Evolutionary conservation across 2,329 filamentous ascomycete genomes (phyloP).

Genomic region (Coniochaeta pulveracea): DNA sequence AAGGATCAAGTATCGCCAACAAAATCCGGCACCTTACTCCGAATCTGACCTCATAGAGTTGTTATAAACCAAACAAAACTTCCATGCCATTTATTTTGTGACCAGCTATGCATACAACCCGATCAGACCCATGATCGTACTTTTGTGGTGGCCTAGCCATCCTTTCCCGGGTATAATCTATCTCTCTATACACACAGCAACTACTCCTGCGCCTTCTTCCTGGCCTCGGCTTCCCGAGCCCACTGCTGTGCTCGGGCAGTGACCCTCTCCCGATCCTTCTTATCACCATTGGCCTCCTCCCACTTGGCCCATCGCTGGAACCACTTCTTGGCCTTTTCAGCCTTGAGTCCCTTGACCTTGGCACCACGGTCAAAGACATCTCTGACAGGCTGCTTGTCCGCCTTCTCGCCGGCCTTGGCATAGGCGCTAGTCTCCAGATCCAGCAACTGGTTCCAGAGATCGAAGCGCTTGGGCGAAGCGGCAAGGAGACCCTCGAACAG

Average conservation of each 20-base stretch:
- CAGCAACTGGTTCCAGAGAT: conserved; percentile 86
- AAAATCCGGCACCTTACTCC: too few relatives aligned
- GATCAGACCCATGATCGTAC: too few relatives aligned
- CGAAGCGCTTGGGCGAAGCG: conserved; percentile 78
- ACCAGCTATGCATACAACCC: too few relatives aligned
- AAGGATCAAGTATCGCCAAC: too few relatives aligned
- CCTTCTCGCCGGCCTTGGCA: conserved; percentile 33
- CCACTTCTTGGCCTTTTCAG: conserved; percentile 72
- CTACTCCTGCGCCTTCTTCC: conserved; percentile 21
- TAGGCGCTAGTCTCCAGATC: conserved; percentile 66
- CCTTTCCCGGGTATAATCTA: too few relatives aligned
- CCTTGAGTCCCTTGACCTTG: conserved; percentile 61
- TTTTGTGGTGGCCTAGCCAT: too few relatives aligned
- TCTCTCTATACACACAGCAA: too few relatives aligned
- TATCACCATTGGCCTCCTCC: conserved; percentile 64
- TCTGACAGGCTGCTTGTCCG: conserved; percentile 45
- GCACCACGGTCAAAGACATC: conserved; percentile 74
- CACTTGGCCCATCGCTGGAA: conserved; percentile 89
- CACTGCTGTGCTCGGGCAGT: conserved; percentile 61
- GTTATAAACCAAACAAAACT: too few relatives aligned
- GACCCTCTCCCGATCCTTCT: conserved; percentile 59
- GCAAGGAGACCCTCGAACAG: conserved; percentile 83
- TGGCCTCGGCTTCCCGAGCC: conserved; percentile 39
- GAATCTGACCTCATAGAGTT: too few relatives aligned
- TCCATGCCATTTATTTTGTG: too few relatives aligned